Conservation (phyloP, 75 land plant genomes). For the Sequoia sempervirens region DNA sequence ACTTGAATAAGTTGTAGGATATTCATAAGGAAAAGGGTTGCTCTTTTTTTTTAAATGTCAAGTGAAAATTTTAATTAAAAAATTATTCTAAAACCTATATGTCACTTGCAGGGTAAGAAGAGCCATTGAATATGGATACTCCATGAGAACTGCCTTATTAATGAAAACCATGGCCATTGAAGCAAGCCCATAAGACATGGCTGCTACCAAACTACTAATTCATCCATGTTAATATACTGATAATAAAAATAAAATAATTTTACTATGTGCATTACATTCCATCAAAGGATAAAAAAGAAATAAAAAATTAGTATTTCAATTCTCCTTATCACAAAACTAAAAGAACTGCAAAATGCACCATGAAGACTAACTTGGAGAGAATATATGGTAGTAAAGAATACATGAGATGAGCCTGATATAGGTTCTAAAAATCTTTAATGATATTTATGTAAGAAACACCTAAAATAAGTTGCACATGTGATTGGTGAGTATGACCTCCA, state of each 20-base stretch:
- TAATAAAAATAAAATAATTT: neutral
- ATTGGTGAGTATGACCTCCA: no score
- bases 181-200: conserved; percentile 80
- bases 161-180: conserved; percentile 95
- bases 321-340: neutral
- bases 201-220: conserved; percentile 54
- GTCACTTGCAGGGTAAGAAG: conserved; percentile 81
- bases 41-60: conserved; percentile 1
- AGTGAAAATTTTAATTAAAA: neutral
- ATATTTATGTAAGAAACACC: no score
- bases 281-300: neutral
- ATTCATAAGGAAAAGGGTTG: neutral
- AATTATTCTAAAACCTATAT: neutral
- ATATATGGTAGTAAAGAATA: neutral
- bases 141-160: conserved; percentile 80
- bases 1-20: neutral
- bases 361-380: neutral
- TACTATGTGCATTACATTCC: neutral
- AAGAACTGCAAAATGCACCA: neutral
- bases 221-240: neutral
- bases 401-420: neutral
- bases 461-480: no score
- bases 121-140: conserved; percentile 77
- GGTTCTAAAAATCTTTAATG: no score
- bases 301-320: neutral